phyloP scores from a whole-genome alignment of 1,284 basidiomycete species.

The Lignosus rhinocerotis region DNA sequence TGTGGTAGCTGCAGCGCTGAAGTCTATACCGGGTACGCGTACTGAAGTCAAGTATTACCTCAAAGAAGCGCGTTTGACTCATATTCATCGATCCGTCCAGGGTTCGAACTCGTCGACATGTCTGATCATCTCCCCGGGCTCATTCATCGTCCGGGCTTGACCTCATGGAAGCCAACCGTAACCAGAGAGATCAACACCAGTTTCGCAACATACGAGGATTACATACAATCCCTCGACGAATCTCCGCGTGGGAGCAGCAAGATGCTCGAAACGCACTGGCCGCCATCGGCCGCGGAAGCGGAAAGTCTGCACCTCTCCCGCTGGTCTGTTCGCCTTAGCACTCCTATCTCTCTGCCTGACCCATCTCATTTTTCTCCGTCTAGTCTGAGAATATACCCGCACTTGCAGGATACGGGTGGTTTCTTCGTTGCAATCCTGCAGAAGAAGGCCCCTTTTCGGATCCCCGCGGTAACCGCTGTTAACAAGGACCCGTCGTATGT shows the following conservation, averaged over 20 bases:
- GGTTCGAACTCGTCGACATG: slow-evolving; percentile 84
- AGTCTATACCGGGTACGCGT: slow-evolving; percentile 61
- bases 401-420: slow-evolving; percentile 95
- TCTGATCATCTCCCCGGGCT: slow-evolving; percentile 72
- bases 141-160: slow-evolving; percentile 74
- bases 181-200: slow-evolving; percentile 45
- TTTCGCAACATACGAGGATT: slow-evolving; percentile 58
- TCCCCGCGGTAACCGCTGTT: slow-evolving; percentile 8
- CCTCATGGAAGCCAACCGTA: slow-evolving; percentile 71
- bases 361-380: not conserved
- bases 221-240: slow-evolving; percentile 50
- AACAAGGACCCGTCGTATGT: slow-evolving; percentile 29
- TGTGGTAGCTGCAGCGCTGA: slow-evolving; percentile 86
- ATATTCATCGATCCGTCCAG: slow-evolving; percentile 34
- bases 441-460: slow-evolving; percentile 31
- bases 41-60: slow-evolving; percentile 3
- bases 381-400: slow-evolving; percentile 90
- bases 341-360: not conserved
- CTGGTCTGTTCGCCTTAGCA: slow-evolving; percentile 52
- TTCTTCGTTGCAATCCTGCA: slow-evolving; percentile 96
- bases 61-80: slow-evolving; percentile 6
- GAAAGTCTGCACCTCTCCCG: slow-evolving; percentile 61
- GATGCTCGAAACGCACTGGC: slow-evolving; percentile 77
- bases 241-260: slow-evolving; percentile 52
- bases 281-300: slow-evolving; percentile 58